Evolutionary conservation across 768 basidiomycete genomes (phyloP).

Genomic region (Tremella yokohamensis): DNA sequence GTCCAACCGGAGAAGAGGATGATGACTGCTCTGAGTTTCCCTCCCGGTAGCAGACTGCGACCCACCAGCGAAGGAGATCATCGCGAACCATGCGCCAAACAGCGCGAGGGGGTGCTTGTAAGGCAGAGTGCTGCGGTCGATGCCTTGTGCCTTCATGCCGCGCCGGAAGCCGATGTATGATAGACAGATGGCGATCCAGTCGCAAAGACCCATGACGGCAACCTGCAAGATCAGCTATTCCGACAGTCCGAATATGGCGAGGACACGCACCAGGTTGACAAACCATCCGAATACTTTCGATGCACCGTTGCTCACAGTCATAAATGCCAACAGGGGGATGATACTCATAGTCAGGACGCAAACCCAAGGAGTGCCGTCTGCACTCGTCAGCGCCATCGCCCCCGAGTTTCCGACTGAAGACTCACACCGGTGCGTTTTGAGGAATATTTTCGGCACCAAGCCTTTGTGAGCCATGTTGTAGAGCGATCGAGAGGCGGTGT

Average conservation of each 20-base stretch:
- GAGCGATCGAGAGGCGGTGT: slow-evolving; percentile 1
- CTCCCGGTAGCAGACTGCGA: background rate
- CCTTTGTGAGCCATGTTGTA: background rate
- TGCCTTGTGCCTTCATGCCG: slow-evolving; percentile 41
- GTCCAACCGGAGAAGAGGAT: background rate
- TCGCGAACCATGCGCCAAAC: slow-evolving; percentile 66
- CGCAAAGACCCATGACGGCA: slow-evolving; percentile 34
- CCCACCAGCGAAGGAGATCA: background rate
- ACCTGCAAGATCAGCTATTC: slow-evolving; percentile 9
- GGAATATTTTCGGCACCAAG: background rate
- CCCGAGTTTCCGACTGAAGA: background rate
- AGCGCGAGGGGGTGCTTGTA: slow-evolving; percentile 55
- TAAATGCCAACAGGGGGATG: background rate
- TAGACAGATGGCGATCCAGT: slow-evolving; percentile 42
- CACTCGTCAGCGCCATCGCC: background rate
- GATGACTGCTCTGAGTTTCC: background rate
- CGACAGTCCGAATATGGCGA: background rate
- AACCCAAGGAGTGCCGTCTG: background rate
- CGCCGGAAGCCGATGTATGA: slow-evolving; percentile 37
- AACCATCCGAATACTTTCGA: background rate
- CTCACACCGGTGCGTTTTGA: background rate
- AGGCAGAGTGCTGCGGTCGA: slow-evolving; percentile 56
- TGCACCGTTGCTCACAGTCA: background rate
- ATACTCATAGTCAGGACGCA: background rate
- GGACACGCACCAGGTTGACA: background rate